Base-by-base conservation (phyloP, 257 asterid species). In the Solanum chilense region DNA sequence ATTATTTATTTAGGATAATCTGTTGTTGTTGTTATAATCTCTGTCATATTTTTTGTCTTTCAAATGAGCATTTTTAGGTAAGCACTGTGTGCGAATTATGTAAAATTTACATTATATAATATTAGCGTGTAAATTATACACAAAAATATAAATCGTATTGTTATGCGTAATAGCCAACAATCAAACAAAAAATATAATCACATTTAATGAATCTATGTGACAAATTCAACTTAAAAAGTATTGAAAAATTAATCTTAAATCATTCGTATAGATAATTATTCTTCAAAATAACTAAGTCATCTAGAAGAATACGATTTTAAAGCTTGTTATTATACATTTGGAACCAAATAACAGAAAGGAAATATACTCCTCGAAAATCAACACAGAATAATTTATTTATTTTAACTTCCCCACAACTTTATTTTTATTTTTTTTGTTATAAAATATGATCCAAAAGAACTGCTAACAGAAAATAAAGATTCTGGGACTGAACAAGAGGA, bases 251-350 rank as follows among this genome's bases (percentile, higher is more conserved):
- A 56, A 56, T 56, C 7, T 0, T 1, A 0, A 56, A 56, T 56
- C 2, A 56, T 18, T 18, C 5, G 11, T 56, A 8, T 56, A 0
- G 0, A 56, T 56, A 56, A 56, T 18, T 1, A 56, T 18, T 5
- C 2, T 56, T 0, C 1, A 3, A 56, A 56, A 2, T 0, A 56
- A 7, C 0, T 18, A 9, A 56, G 0, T 0, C n/a, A 52, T 47
- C 58, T 47, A 14, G 8, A 47, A 47, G 8, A 3, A 47, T 47
- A 16, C 4, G 3, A 58, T 3, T 58, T 58, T 0, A 58, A 8
- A 58, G 21, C 2, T 20, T 21, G 68, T 3, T 62, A n/a, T n/a
- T n/a, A 62, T 58, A 66, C 42, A 39, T 76, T 33, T 76, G 45
- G 84, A 77, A 77, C 39, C 15, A 25, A 25, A 49, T 68, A 76